phyloP scores from a whole-genome alignment of 2,329 filamentous ascomycete species.

The Trichoderma sp. region DNA sequence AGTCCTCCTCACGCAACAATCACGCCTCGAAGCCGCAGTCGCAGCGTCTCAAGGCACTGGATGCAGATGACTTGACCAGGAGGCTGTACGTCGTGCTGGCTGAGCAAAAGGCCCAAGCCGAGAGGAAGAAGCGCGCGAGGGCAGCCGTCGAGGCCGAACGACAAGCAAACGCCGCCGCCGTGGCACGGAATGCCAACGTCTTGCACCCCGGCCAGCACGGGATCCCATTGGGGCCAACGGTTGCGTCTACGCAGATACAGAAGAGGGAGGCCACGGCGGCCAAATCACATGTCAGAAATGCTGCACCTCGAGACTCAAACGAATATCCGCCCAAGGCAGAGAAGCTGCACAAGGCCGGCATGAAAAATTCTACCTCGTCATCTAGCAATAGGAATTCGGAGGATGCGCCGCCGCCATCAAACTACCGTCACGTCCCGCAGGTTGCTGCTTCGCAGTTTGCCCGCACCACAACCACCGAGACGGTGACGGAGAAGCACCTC shows the following conservation, averaged over 20 bases:
- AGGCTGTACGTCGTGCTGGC: conserved; percentile 51
- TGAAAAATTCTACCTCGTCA: conserved; percentile 16
- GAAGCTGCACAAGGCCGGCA: conserved; percentile 6
- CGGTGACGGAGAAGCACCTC: conserved; percentile 36
- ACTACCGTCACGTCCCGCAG: conserved; percentile 52
- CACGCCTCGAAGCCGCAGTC: conserved; percentile 20
- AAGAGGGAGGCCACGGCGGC: conserved; percentile 1
- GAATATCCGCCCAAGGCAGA: conserved; percentile 4
- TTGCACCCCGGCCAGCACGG: not conserved
- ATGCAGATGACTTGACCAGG: conserved; percentile 54
- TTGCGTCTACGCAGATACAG: conserved; percentile 1
- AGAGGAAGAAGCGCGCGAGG: conserved; percentile 34
- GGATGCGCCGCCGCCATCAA: conserved; percentile 22
- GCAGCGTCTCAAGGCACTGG: conserved; percentile 40
- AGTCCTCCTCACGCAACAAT: conserved; percentile 19
- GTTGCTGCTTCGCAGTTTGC: conserved; percentile 56
- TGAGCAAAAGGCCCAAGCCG: conserved; percentile 46
- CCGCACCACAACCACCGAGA: conserved; percentile 49
- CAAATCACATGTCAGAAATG: not conserved
- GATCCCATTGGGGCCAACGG: conserved; percentile 5
- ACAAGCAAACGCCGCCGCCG: conserved; percentile 16
- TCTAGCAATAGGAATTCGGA: conserved; percentile 24
- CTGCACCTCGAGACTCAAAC: not conserved
- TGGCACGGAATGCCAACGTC: not conserved
- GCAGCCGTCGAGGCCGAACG: conserved; percentile 25